Evolutionary conservation across 352 stramenopile species (phyloP).

Genomic region (Vaucheria bursata): DNA sequence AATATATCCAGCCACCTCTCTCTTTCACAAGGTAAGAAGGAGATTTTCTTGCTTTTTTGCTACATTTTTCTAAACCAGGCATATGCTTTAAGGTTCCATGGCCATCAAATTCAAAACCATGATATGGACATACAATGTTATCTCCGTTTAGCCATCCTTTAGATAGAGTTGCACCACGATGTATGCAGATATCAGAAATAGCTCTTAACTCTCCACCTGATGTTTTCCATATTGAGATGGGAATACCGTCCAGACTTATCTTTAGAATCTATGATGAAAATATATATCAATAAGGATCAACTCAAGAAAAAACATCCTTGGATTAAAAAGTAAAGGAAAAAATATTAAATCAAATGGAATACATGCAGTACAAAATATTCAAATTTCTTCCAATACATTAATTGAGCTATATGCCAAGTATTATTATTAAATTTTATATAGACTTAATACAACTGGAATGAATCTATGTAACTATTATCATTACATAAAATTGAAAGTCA

Average conservation of each 20-base stretch:
- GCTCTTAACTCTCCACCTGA: constrained; percentile 22
- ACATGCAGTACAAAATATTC: not conserved
- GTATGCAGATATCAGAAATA: constrained; percentile 47
- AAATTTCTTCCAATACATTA: not conserved
- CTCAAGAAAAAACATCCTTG: too few species aligned
- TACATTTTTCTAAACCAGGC: constrained; percentile 9
- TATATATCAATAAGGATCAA: not conserved
- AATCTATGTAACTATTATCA: not conserved
- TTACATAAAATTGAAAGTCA: not conserved
- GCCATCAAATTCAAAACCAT: constrained; percentile 48
- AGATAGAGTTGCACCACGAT: constrained; percentile 37
- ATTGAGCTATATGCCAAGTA: not conserved
- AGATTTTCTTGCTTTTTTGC: constrained; percentile 17
- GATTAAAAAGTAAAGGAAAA: not conserved
- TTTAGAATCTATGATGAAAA: constrained; percentile 4
- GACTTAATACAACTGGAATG: not conserved
- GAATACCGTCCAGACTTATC: constrained; percentile 40
- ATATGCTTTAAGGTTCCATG: constrained; percentile 38
- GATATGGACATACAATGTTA: constrained; percentile 45
- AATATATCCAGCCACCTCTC: constrained; percentile 36
- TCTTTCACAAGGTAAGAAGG: constrained; percentile 32
- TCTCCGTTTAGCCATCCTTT: constrained; percentile 39
- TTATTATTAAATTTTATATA: not conserved
- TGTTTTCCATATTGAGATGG: constrained; percentile 33
- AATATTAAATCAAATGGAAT: not conserved